Conservation (phyloP, 2,329 filamentous ascomycete species). For the Alternaria novae-zelandiae region DNA sequence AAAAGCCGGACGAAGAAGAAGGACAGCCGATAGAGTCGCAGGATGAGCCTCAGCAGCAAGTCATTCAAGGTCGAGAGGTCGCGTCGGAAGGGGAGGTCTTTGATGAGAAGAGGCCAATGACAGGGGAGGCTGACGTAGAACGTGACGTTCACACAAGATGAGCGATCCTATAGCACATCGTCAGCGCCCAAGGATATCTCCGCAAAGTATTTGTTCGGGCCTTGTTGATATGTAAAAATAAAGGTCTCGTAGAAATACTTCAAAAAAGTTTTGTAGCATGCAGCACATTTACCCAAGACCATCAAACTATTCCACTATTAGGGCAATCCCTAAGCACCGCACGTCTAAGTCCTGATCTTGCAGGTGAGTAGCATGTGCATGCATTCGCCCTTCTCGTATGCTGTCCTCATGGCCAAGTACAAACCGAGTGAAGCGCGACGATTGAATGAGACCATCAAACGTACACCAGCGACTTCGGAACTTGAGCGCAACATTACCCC, state of each 20-base stretch:
- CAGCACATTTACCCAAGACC: too few relatives aligned
- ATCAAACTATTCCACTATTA: background rate
- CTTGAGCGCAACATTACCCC: background rate
- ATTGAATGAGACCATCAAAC: background rate
- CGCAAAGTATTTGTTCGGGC: background rate
- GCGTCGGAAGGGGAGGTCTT: background rate
- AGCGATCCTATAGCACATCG: too few relatives aligned
- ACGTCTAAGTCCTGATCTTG: background rate
- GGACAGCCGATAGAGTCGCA: background rate
- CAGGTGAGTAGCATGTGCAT: background rate
- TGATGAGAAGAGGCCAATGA: background rate
- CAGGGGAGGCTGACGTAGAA: background rate
- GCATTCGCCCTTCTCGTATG: background rate
- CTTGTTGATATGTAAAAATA: background rate
- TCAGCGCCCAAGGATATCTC: background rate
- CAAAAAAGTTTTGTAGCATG: background rate
- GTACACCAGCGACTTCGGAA: background rate
- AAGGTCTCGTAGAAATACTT: background rate
- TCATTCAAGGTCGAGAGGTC: background rate
- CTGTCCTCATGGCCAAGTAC: background rate
- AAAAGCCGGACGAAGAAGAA: slow-evolving; percentile 23
- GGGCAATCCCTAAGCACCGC: background rate
- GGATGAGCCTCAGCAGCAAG: background rate
- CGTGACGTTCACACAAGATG: background rate
- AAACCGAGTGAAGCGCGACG: too few relatives aligned